These are phyloP conservation scores for Cladosporium colombiae DNA, from an alignment of 2,329 filamentous ascomycete genomes.

Conservation along the genomic window DNA sequence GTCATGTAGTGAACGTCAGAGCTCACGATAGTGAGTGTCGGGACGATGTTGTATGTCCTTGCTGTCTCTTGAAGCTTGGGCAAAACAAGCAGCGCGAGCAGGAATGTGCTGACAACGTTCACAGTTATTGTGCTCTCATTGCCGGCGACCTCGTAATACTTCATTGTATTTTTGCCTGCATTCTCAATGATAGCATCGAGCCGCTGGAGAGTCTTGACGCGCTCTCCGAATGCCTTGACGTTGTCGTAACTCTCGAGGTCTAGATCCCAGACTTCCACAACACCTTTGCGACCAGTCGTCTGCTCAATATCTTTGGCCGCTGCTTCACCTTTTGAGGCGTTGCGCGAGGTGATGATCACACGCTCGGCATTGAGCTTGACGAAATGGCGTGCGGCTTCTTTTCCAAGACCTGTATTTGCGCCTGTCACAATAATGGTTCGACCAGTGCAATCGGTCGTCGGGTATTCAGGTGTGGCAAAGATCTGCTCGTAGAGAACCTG, in stretches of 20 bases:
- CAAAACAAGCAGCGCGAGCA: slow-evolving; percentile 53
- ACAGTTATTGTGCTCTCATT: slow-evolving; percentile 53
- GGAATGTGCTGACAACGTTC: slow-evolving; percentile 56
- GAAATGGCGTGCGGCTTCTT: slow-evolving; percentile 48
- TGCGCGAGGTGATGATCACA: slow-evolving; percentile 51
- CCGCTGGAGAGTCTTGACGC: slow-evolving; percentile 35
- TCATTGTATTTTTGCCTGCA: slow-evolving; percentile 33
- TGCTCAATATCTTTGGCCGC: slow-evolving; percentile 45
- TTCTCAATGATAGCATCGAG: slow-evolving; percentile 44
- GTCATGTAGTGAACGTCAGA: slow-evolving; percentile 47
- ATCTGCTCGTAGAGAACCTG: slow-evolving; percentile 23
- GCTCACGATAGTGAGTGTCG: slow-evolving; percentile 43
- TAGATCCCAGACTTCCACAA: slow-evolving; percentile 50
- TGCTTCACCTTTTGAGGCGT: slow-evolving; percentile 45
- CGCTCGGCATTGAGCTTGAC: slow-evolving; percentile 42
- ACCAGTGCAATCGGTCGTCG: slow-evolving; percentile 28
- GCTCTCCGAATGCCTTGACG: slow-evolving; percentile 40
- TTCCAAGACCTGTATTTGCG: slow-evolving; percentile 50
- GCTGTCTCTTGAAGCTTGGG: slow-evolving; percentile 53
- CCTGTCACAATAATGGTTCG: slow-evolving; percentile 52
- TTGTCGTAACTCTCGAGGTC: slow-evolving; percentile 45
- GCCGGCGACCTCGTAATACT: slow-evolving; percentile 38
- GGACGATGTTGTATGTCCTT: slow-evolving; percentile 35
- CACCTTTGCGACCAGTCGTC: slow-evolving; percentile 34
- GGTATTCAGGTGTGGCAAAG: slow-evolving; percentile 21